Base-by-base conservation (phyloP, 441 rosid species). In the Syzygium syzygioides region DNA sequence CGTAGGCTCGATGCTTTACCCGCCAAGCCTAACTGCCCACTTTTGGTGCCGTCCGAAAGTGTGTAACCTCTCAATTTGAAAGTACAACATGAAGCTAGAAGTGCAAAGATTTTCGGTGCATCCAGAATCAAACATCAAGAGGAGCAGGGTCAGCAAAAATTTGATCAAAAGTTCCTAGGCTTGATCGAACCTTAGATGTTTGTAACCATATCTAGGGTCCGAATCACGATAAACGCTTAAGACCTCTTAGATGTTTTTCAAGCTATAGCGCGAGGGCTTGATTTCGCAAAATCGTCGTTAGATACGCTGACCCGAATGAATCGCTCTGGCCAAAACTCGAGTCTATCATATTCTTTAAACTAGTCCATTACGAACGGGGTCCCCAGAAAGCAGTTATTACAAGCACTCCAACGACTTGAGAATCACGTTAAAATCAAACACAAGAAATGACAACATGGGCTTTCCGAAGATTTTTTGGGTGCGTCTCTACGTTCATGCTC, bases 141-240 rank as follows among this genome's bases (percentile, higher is more conserved):
- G 50, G 25, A 2, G 41, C 20, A 34, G 48, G 20, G 79, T 34
- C 1, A 19, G 7, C 19, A 68, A 32, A 68, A 68, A 68, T 19
- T 10, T 1, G 80, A 34, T 10, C 14, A 34, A 4, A 68, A 34
- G 14, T 68, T 34, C 79, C 19, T 17, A 66, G 45, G 11, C 15
- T 11, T 34, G 28, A 34, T 34, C 19, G 25, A 68, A 68, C 48
- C 45, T 68, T 8, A 0, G 8, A 19, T 34, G 14, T 19, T 2
- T 7, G 0, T 19, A 34, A 68, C 14, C 15, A 34, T 19, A 34
- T 19, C 2, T 34, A 34, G 0, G 18, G 48, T 19, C 0, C 11
- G 1, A 68, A 11, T 68, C 48, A 19, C 4, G 15, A 19, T 0
- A 34, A 68, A 23, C 11, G 1, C 10, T 20, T 1, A 34, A 34